These are phyloP conservation scores for Ogataea nitratoaversa DNA, from an alignment of 805 yeast genomes.

Conservation along the genomic window DNA sequence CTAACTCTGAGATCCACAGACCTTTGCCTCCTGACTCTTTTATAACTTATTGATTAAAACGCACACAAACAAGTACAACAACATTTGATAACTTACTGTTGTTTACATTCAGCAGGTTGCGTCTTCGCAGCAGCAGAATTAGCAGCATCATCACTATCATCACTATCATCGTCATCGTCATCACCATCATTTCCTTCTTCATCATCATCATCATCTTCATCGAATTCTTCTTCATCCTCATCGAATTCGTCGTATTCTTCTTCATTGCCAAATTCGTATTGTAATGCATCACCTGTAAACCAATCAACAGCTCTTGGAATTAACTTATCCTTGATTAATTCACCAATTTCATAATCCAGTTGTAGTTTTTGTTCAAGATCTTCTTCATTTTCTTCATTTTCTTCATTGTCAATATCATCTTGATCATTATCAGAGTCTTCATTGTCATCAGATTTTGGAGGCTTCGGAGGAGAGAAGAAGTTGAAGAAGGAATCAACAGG, in stretches of 20 bases:
- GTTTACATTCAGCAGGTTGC: slow-evolving; percentile 76
- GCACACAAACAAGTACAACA: neutral
- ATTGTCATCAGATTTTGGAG: slow-evolving; percentile 45
- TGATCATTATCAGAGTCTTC: slow-evolving; percentile 48
- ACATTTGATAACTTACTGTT: slow-evolving; percentile 37
- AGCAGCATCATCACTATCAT: slow-evolving; percentile 32
- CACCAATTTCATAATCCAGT: slow-evolving; percentile 92
- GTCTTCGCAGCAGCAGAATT: slow-evolving; percentile 38
- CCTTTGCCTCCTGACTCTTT: too few relatives aligned
- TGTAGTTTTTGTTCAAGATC: slow-evolving; percentile 83
- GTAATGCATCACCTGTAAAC: slow-evolving; percentile 97
- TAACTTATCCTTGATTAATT: slow-evolving; percentile 90
- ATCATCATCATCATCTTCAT: slow-evolving; percentile 59
- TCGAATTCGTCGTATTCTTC: slow-evolving; percentile 58
- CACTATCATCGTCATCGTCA: slow-evolving; percentile 31
- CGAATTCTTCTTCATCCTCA: slow-evolving; percentile 56
- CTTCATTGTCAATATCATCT: slow-evolving; percentile 36
- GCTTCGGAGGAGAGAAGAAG: slow-evolving; percentile 90
- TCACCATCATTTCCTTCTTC: slow-evolving; percentile 41
- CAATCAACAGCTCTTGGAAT: slow-evolving; percentile 97
- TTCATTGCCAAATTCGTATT: slow-evolving; percentile 53
- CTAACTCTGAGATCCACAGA: too few relatives aligned
- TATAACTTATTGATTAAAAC: too few relatives aligned
- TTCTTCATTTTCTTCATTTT: slow-evolving; percentile 61
- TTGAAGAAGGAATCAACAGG: slow-evolving; percentile 95